These are phyloP conservation scores for Boechera divaricarpa DNA, from an alignment of 345 rosid genomes.

Conservation along the genomic window DNA sequence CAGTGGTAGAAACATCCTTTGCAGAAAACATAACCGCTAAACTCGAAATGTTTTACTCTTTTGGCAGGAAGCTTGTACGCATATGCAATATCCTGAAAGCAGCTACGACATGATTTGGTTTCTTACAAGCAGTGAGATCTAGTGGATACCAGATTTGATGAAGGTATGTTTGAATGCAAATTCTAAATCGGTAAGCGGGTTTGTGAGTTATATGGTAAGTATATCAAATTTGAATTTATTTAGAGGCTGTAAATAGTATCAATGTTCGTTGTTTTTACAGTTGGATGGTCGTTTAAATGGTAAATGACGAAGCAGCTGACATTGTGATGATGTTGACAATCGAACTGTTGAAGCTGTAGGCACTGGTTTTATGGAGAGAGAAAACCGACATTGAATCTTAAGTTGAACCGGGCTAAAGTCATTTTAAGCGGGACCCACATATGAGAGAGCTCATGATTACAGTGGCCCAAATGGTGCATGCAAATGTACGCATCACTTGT, in stretches of 20 bases:
- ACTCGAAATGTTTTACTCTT: slow-evolving; percentile 11
- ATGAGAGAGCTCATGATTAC: too few species aligned
- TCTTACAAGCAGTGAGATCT: slow-evolving; percentile 45
- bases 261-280: neutral
- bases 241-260: neutral
- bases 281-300: neutral
- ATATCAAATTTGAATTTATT: neutral
- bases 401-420: too few species aligned
- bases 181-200: neutral
- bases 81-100: slow-evolving; percentile 62
- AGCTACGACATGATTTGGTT: slow-evolving; percentile 34
- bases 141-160: neutral
- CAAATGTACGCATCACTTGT: too few species aligned
- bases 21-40: neutral
- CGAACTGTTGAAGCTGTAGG: too few species aligned
- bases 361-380: too few species aligned
- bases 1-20: slow-evolving; percentile 8
- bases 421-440: too few species aligned
- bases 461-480: too few species aligned
- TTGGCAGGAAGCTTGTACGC: slow-evolving; percentile 66
- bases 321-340: neutral
- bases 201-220: neutral
- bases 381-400: too few species aligned
- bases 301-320: neutral
- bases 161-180: neutral